These are phyloP conservation scores for Tremella yokohamensis DNA, from an alignment of 768 basidiomycete genomes.

Conservation along the genomic window DNA sequence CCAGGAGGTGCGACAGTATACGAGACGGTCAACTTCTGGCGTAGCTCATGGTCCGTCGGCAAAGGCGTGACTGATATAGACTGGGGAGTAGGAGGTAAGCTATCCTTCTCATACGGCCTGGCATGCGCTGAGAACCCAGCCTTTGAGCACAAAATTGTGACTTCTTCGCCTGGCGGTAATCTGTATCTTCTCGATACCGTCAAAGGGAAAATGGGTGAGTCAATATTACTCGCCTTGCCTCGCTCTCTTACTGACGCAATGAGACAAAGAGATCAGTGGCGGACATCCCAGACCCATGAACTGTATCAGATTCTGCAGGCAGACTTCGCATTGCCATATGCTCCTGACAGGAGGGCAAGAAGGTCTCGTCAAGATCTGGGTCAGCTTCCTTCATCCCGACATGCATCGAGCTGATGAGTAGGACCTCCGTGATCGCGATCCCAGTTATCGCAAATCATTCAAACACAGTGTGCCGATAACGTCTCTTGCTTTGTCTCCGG, in stretches of 20 bases:
- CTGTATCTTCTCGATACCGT: constrained; percentile 45
- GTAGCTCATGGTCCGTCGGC: constrained; percentile 33
- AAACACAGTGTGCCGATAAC: constrained; percentile 41
- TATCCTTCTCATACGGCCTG: constrained; percentile 4
- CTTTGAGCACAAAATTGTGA: constrained; percentile 42
- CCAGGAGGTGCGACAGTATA: constrained; percentile 36
- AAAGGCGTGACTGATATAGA: constrained; percentile 46
- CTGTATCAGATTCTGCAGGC: constrained; percentile 32
- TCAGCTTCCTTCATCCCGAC: constrained; percentile 15
- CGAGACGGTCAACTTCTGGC: constrained; percentile 48
- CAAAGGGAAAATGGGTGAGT: constrained; percentile 42
- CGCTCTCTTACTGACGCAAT: constrained; percentile 5
- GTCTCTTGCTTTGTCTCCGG: constrained; percentile 41
- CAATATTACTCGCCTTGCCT: neutral
- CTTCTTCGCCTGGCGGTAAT: constrained; percentile 45
- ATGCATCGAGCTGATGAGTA: constrained; percentile 7
- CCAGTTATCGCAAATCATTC: constrained; percentile 29
- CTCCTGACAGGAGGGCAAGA: constrained; percentile 47
- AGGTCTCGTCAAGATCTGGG: constrained; percentile 45
- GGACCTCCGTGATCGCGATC: constrained; percentile 43
- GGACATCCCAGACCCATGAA: constrained; percentile 46
- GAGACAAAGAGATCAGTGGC: constrained; percentile 36
- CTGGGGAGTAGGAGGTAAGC: constrained; percentile 45
- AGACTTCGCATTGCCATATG: constrained; percentile 32
- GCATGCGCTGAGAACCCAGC: constrained; percentile 18